Conservation (phyloP, 495 filamentous ascomycete species). For the Penicillium cosmopolitanum region DNA sequence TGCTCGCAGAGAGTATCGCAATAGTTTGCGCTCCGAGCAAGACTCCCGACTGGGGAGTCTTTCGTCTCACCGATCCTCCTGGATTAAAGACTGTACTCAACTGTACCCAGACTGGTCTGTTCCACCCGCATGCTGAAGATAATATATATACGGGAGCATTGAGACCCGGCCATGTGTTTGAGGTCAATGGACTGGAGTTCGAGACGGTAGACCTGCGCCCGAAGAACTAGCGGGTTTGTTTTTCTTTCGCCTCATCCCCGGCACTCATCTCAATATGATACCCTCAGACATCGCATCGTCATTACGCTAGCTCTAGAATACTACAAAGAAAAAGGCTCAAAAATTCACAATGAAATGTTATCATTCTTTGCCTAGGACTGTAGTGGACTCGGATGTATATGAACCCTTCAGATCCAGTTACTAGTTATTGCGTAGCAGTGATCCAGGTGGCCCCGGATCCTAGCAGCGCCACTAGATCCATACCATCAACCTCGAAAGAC, state of each 20-base stretch:
- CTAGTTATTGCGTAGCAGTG: too few species aligned
- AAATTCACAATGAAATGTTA: neutral
- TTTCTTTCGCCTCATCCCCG: constrained; percentile 3
- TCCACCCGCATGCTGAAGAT: constrained; percentile 75
- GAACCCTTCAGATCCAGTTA: too few species aligned
- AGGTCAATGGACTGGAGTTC: constrained; percentile 73
- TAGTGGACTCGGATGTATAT: too few species aligned
- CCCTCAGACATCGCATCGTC: constrained; percentile 10
- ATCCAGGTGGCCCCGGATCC: too few species aligned
- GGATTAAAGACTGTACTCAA: constrained; percentile 77
- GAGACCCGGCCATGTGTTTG: constrained; percentile 83
- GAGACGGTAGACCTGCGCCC: constrained; percentile 78
- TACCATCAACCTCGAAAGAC: neutral
- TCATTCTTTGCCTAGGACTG: too few species aligned
- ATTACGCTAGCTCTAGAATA: neutral
- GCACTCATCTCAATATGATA: constrained; percentile 28
- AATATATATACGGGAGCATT: constrained; percentile 86
- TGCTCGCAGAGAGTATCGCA: constrained; percentile 93
- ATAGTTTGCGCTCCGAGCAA: constrained; percentile 93
- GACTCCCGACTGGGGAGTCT: constrained; percentile 84
- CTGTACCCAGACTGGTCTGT: constrained; percentile 75
- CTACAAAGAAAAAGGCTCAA: neutral
- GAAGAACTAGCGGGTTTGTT: constrained; percentile 25
- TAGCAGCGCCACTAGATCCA: too few species aligned
- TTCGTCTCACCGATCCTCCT: constrained; percentile 90